Base-by-base conservation (phyloP, 495 filamentous ascomycete genomes). In the Lichenothelia convexa region DNA sequence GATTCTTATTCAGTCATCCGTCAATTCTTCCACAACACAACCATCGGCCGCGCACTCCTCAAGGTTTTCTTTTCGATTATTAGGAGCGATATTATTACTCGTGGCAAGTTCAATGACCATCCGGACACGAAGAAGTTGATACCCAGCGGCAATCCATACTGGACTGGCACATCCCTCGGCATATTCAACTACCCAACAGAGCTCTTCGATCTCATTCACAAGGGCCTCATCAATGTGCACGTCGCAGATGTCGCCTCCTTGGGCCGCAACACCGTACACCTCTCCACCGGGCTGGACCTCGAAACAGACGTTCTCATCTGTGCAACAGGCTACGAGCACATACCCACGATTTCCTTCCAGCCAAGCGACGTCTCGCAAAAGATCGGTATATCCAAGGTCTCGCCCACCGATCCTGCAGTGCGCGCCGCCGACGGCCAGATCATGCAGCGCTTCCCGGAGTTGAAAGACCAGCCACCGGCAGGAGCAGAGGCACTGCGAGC, bases 281-380 rank as follows among this genome's bases (percentile, higher is more conserved):
- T 83, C 16, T 61, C 62, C 1, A 61, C 68, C 26, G 71, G 70
- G 11, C 61, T 65, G 12, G 48, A 54, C 3, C 51, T 84, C 7
- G 43, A 59, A 5, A 64, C 71, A 1, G 79, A 81, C 32, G 64
- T 64, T 4, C 55, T 91, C n/a, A 64, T 82, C 41, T 78, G 69
- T 45, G 65, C 35, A 12, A 55, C 52, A 1, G 52, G 52, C 9
- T 55, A 47, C 44, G 41, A 47, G 21, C 64, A 70, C 32, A 61
- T 59, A 1, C 69, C 78, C 1, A 61, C 67, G 4, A 62, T 86
- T 37, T 67, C 68, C 26, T 76, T 84, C 51, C 48, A 71, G 0
- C 72, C 76, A 0, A 62, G 63, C 3, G 15, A n/a, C 19, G 12
- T 37, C 13, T 18, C 30, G 3, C 15, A 27, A 13, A 42, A 47